Conservation (phyloP, 108 stramenopile genomes). For the Nannochloropsis gaditana region DNA sequence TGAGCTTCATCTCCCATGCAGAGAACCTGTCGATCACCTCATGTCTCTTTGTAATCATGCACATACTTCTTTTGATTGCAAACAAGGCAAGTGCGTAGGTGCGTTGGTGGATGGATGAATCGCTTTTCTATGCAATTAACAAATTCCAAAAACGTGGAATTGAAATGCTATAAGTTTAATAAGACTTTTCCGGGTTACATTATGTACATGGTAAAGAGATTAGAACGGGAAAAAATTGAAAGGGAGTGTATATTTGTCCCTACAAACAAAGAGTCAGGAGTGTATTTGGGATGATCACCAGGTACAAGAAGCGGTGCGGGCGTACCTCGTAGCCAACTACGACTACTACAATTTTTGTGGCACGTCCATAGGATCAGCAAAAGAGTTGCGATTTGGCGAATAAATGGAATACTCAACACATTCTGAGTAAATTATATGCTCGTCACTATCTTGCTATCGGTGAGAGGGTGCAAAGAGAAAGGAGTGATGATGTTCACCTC, state of each 20-base stretch:
- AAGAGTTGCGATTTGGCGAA: not conserved
- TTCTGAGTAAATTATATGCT: no score
- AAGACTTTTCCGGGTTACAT: not conserved
- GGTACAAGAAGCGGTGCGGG: not conserved
- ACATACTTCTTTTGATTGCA: slow-evolving; percentile 14
- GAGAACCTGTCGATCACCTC: slow-evolving; percentile 45
- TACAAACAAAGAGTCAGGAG: not conserved
- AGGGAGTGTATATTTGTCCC: not conserved
- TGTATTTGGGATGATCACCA: not conserved
- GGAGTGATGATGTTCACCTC: no score
- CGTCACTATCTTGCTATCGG: no score
- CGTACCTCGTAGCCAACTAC: not conserved
- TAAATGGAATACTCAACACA: no score
- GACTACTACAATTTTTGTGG: not conserved
- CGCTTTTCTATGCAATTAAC: slow-evolving; percentile 24
- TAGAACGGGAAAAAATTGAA: not conserved
- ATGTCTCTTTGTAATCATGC: slow-evolving; percentile 42
- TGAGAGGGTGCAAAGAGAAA: no score
- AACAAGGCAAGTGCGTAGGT: not conserved
- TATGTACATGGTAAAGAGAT: not conserved
- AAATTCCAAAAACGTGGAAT: not conserved
- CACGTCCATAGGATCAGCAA: not conserved
- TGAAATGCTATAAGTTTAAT: not conserved
- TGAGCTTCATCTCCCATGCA: slow-evolving; percentile 46
- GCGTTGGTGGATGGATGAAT: slow-evolving; percentile 27